Conservation (phyloP, 176 grass and related monocot genomes). For the Triticum turgidum region DNA sequence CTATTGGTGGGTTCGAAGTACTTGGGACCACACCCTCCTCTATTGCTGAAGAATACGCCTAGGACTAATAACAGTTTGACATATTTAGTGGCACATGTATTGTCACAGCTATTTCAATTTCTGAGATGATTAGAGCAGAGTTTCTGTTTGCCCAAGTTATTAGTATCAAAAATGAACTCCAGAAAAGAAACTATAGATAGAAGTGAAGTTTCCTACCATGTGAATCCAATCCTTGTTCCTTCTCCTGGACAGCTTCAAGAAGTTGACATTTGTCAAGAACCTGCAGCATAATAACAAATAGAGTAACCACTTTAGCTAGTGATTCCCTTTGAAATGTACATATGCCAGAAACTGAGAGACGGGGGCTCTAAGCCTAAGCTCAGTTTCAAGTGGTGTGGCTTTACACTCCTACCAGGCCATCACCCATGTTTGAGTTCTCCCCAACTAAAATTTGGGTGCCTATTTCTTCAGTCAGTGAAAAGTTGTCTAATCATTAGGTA, state of each 20-base stretch:
- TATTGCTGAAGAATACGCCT: background rate
- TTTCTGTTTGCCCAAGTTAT: conserved; percentile 1
- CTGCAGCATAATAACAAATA: conserved; percentile 30
- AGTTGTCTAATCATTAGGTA: background rate
- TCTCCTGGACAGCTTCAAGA: conserved; percentile 77
- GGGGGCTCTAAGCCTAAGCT: background rate
- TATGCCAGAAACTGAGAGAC: no score
- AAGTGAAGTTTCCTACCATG: conserved; percentile 48
- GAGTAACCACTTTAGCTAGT: background rate
- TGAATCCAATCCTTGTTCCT: conserved; percentile 74
- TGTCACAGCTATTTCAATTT: background rate
- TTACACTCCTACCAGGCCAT: background rate
- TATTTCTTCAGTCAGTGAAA: no score
- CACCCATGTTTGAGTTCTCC: no score
- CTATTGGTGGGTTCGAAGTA: background rate
- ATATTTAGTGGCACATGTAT: background rate
- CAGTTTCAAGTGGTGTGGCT: background rate
- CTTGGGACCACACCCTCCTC: background rate
- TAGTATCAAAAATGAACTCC: background rate
- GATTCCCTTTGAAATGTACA: no score
- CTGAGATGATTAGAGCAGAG: background rate
- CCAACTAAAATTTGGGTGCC: no score
- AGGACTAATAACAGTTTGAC: background rate
- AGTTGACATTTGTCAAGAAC: conserved; percentile 94
- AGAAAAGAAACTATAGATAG: background rate